Conservation (phyloP, 371 early-diverging fungal species). For the Mucor velutinosus region DNA sequence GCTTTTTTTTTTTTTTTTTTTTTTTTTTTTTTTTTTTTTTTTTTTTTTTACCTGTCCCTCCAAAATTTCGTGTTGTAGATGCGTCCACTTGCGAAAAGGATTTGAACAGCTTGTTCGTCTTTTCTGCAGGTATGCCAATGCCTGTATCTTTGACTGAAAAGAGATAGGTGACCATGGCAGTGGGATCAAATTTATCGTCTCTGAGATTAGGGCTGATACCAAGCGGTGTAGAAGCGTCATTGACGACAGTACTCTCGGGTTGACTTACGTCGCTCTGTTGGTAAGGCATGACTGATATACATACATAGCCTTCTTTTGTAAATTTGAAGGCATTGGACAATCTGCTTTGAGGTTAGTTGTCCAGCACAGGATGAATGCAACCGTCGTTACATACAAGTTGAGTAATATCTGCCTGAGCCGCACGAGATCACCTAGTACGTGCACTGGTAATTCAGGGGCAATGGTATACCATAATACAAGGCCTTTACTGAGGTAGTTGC, state of each 20-base stretch:
- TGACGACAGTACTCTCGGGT: not conserved
- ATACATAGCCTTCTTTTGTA: slow-evolving; percentile 55
- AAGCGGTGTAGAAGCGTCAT: not conserved
- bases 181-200: not conserved
- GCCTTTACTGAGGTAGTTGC: slow-evolving; percentile 32
- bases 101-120: slow-evolving; percentile 54
- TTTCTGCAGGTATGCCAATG: slow-evolving; percentile 61
- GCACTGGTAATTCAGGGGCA: slow-evolving; percentile 46
- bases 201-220: not conserved
- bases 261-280: not conserved
- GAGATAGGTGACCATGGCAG: not conserved
- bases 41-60: slow-evolving; percentile 44
- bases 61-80: slow-evolving; percentile 54
- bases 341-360: not conserved
- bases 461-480: slow-evolving; percentile 52
- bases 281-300: not conserved
- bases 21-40: too few relatives aligned
- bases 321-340: slow-evolving; percentile 70
- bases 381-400: slow-evolving; percentile 20
- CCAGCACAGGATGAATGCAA: not conserved
- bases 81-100: slow-evolving; percentile 64
- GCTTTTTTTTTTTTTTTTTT: too few relatives aligned
- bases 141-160: slow-evolving; percentile 65
- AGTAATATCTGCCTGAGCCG: slow-evolving; percentile 44
- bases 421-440: slow-evolving; percentile 38